Evolutionary conservation across 176 grass and related monocot species (phyloP).

Genomic region (Musa acuminata): DNA sequence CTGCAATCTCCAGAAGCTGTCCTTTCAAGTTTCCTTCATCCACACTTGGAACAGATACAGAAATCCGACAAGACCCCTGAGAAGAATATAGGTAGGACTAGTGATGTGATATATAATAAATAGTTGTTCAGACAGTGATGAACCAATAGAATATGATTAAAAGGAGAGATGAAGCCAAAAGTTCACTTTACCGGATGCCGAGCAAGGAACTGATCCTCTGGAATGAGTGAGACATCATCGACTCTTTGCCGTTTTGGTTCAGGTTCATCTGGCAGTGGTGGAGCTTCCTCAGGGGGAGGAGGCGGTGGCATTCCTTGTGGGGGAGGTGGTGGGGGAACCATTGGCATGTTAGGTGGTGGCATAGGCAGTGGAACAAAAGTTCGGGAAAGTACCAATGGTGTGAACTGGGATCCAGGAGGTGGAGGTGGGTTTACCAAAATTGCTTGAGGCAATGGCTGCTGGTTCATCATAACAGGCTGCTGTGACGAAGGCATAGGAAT

Average conservation of each 20-base stretch:
- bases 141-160: neutral
- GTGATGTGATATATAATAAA: neutral
- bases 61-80: slow-evolving; percentile 68
- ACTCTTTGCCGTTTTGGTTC: slow-evolving; percentile 82
- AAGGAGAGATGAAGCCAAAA: slow-evolving; percentile 3
- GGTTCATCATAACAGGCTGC: slow-evolving; percentile 32
- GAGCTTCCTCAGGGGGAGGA: slow-evolving; percentile 70
- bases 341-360: slow-evolving; percentile 48
- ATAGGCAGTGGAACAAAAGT: slow-evolving; percentile 31
- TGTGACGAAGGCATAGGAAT: slow-evolving; percentile 41
- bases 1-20: slow-evolving; percentile 65
- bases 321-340: slow-evolving; percentile 37
- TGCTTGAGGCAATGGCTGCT: neutral
- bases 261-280: slow-evolving; percentile 84
- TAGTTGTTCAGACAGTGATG: neutral
- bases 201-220: slow-evolving; percentile 76
- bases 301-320: slow-evolving; percentile 55
- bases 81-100: slow-evolving; percentile 22
- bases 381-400: slow-evolving; percentile 36
- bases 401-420: slow-evolving; percentile 62
- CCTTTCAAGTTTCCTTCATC: slow-evolving; percentile 97
- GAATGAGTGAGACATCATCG: slow-evolving; percentile 76
- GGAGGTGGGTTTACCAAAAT: slow-evolving; percentile 30
- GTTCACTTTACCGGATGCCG: slow-evolving; percentile 61
- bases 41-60: slow-evolving; percentile 70